Base-by-base conservation (phyloP, 2,329 filamentous ascomycete species). In the Fusarium torulosum region DNA sequence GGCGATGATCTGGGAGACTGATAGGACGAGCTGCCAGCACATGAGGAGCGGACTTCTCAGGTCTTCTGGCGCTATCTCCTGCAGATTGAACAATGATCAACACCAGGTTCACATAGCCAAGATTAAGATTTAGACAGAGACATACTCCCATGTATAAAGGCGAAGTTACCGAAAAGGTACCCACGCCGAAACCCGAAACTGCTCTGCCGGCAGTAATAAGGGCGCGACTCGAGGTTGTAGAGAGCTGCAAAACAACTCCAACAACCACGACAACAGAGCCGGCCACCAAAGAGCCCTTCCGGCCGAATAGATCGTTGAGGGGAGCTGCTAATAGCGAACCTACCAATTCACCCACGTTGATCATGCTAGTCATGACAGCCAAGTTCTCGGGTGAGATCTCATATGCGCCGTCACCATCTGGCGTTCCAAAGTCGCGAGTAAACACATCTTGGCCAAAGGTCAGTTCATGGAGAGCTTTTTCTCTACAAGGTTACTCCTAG, bases 1-100 rank as follows among this genome's bases (percentile, higher is more conserved):
- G 8, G 77, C 79, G 41, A 78, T 68, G 54, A 78, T 75, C 59
- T 80, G 78, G 6, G 78, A 78, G 29, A 77, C 53, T 7, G 78
- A 79, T 25, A 79, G 70, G 38, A 75, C 76, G 51, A 80, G 74
- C 59, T 80, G 79, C 75, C 77, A 80, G 67, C 76, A 79, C 77
- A 78, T 78, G n/a, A 80, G 71, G 29, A 78, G 71, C 9, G 75
- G 76, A 19, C 74, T 72, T 20, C 76, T 75, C 53, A 79, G 68
- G 2, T 61, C 60, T n/a, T 73, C 71, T 5, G 77, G 76, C 3
- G 77, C 77, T 37, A 75, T 68, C 42, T 75, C 73, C 69, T 74
- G 49, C 35, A n/a, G 14, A 15, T 27, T 10, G 4, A 31, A n/a
- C 17, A 40, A 37, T 9, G 11, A 29, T 45, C 14, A 57, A 23